These are phyloP conservation scores for Backusella sp. DNA, from an alignment of 192 early-diverging fungal genomes.

Conservation along the genomic window DNA sequence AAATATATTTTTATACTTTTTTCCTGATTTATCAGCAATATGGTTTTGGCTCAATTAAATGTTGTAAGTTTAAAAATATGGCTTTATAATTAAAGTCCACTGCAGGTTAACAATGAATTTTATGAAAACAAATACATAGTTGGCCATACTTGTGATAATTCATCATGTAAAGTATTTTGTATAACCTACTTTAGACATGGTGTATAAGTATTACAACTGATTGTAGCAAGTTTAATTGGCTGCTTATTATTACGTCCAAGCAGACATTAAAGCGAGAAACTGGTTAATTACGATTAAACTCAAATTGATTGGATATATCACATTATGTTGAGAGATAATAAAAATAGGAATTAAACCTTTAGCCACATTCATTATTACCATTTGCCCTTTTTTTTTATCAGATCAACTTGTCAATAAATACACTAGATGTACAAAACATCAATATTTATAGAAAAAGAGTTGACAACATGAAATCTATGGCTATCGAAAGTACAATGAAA, in stretches of 20 bases:
- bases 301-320: neutral
- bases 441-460: neutral
- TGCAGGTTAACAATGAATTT: neutral
- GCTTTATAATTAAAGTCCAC: neutral
- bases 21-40: neutral
- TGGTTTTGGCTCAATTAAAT: neutral
- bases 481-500: neutral
- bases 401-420: neutral
- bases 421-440: neutral
- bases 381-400: neutral
- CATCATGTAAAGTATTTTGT: too few species aligned
- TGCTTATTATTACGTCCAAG: neutral
- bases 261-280: neutral
- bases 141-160: too few species aligned
- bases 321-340: neutral
- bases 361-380: neutral
- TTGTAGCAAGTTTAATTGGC: neutral
- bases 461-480: neutral
- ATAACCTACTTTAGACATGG: too few species aligned
- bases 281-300: neutral
- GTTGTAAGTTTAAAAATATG: neutral
- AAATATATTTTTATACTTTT: neutral
- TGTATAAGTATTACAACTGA: neutral
- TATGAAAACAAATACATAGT: neutral
- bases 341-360: neutral